Percentiles rank a stretch among this genome's conserved stretches.
These are phyloP conservation scores for Diospyros lotus DNA, from an alignment of 148 eudicot genomes.

Conservation along the genomic window DNA sequence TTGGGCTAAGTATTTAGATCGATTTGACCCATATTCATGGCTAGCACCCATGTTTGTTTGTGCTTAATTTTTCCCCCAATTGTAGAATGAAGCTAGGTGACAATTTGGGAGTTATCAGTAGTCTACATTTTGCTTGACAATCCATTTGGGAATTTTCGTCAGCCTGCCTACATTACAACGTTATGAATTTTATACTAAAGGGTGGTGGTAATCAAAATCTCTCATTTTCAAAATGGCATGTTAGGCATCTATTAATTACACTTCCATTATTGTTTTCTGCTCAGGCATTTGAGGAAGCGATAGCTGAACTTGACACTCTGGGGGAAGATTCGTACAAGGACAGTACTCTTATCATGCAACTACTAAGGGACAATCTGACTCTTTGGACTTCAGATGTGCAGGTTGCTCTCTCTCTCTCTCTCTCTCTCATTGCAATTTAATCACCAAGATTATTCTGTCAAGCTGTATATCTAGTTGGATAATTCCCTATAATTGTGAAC, in stretches of 20 bases:
- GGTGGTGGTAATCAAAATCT: background rate
- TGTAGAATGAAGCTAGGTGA: background rate
- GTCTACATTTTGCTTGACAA: no score
- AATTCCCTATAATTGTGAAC: background rate
- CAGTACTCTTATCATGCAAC: slow-evolving; percentile 68
- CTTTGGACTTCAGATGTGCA: slow-evolving; percentile 63
- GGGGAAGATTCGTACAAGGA: slow-evolving; percentile 63
- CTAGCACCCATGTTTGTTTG: no score
- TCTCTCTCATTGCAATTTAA: background rate
- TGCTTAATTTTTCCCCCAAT: background rate
- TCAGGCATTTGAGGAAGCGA: slow-evolving; percentile 69
- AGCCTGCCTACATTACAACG: background rate
- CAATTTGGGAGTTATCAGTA: background rate
- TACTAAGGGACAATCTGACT: slow-evolving; percentile 61
- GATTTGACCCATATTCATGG: no score
- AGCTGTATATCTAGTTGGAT: background rate
- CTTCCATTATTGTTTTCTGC: background rate
- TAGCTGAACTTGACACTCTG: slow-evolving; percentile 57
- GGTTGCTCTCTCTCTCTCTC: slow-evolving; percentile 18
- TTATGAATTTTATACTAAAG: background rate
- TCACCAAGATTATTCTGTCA: background rate
- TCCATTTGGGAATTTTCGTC: background rate
- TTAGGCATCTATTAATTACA: background rate
- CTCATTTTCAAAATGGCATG: background rate
- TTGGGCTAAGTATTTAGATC: no score